These are phyloP conservation scores for Phialophora macrospora DNA, from an alignment of 2,329 filamentous ascomycete species.

Conservation along the genomic window DNA sequence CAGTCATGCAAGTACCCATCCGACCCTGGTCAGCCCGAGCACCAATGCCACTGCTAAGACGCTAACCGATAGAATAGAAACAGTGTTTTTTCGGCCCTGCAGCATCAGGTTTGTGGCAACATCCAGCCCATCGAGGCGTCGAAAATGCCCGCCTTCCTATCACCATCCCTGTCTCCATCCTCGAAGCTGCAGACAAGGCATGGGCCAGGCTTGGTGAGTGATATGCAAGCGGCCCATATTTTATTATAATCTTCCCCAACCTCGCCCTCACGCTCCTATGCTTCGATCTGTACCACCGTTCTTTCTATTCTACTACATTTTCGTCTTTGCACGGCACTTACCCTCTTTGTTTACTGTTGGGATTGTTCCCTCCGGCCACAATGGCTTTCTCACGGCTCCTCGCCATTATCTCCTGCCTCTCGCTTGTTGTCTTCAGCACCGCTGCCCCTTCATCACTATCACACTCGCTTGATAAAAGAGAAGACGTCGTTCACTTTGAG, in stretches of 20 bases:
- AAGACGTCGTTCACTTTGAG: conserved; percentile 39
- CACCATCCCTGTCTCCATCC: conserved; percentile 25
- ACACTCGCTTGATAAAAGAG: conserved; percentile 26
- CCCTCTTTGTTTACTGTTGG: conserved; percentile 24
- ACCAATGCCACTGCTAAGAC: conserved; percentile 31
- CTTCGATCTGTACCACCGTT: conserved; percentile 17
- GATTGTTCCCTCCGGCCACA: conserved; percentile 15
- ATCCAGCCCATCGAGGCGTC: conserved; percentile 23
- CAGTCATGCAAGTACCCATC: conserved; percentile 18
- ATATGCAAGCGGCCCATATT: conserved; percentile 13
- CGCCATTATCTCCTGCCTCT: conserved; percentile 32
- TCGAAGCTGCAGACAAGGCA: conserved; percentile 24
- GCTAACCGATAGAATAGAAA: conserved; percentile 17
- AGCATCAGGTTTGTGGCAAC: conserved; percentile 22
- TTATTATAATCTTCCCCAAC: conserved; percentile 29
- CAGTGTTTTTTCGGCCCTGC: conserved; percentile 10
- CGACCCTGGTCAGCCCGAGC: conserved; percentile 26
- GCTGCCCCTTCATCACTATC: conserved; percentile 24
- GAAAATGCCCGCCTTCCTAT: conserved; percentile 24
- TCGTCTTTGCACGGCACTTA: conserved; percentile 15
- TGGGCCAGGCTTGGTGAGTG: conserved; percentile 16
- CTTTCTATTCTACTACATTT: conserved; percentile 17
- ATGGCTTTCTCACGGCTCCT: conserved; percentile 34
- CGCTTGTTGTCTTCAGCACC: conserved; percentile 34
- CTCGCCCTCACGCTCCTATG: conserved; percentile 20